phyloP scores from a whole-genome alignment of 2,329 filamentous ascomycete species.

The Colletotrichum destructivum region DNA sequence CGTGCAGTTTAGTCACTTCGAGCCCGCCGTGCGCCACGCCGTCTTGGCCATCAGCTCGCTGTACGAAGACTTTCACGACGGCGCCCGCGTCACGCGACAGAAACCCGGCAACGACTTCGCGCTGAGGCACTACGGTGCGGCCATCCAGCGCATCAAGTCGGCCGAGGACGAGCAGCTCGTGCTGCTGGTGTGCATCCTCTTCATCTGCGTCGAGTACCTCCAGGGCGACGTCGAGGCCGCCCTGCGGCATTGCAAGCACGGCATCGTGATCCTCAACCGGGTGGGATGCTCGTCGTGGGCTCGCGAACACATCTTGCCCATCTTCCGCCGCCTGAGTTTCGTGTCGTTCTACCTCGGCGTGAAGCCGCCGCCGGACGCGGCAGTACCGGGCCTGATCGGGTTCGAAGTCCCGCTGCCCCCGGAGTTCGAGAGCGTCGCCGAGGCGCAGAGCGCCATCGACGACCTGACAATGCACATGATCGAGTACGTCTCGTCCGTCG shows the following conservation, averaged over 20 bases:
- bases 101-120: slow-evolving; percentile 38
- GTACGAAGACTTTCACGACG: slow-evolving; percentile 53
- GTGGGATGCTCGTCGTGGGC: slow-evolving; percentile 50
- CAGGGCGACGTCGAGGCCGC: slow-evolving; percentile 61
- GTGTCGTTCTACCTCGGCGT: slow-evolving; percentile 23
- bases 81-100: slow-evolving; percentile 33
- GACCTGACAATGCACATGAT: slow-evolving; percentile 49
- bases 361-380: slow-evolving; percentile 44
- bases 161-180: slow-evolving; percentile 48
- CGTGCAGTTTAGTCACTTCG: slow-evolving; percentile 60
- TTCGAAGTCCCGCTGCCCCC: slow-evolving; percentile 50
- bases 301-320: slow-evolving; percentile 52
- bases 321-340: slow-evolving; percentile 32
- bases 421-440: slow-evolving; percentile 51
- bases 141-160: slow-evolving; percentile 46
- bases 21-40: slow-evolving; percentile 64
- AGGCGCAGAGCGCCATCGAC: slow-evolving; percentile 52
- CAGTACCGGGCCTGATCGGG: slow-evolving; percentile 55
- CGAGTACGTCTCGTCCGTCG: slow-evolving; percentile 48
- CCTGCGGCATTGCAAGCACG: slow-evolving; percentile 31
- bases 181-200: slow-evolving; percentile 64
- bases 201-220: slow-evolving; percentile 69
- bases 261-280: slow-evolving; percentile 32
- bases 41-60: slow-evolving; percentile 64
- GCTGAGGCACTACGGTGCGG: slow-evolving; percentile 49